Conservation (phyloP, 306 rosid genomes). For the Pueraria montana region DNA sequence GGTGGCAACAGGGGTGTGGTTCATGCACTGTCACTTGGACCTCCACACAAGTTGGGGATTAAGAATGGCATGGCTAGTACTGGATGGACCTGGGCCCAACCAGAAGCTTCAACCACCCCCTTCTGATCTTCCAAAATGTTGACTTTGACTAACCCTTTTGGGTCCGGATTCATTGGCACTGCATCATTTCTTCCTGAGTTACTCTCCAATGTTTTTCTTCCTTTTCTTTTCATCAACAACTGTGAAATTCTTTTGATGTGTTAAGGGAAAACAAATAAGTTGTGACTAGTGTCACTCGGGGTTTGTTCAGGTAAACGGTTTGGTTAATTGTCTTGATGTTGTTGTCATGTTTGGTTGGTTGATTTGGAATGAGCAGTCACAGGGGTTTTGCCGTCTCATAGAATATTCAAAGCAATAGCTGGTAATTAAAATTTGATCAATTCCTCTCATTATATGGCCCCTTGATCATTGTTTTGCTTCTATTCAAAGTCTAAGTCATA, state of each 20-base stretch:
- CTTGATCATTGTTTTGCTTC: slow-evolving; percentile 46
- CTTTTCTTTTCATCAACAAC: slow-evolving; percentile 26
- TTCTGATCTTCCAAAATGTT: slow-evolving; percentile 83
- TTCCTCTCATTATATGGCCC: neutral
- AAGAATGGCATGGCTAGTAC: slow-evolving; percentile 86
- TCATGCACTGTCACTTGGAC: slow-evolving; percentile 94
- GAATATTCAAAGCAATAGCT: slow-evolving; percentile 28
- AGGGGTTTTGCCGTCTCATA: slow-evolving; percentile 24
- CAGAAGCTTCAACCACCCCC: slow-evolving; percentile 91
- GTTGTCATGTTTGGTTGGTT: slow-evolving; percentile 54
- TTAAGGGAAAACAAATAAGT: slow-evolving; percentile 38
- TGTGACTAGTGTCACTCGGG: slow-evolving; percentile 32
- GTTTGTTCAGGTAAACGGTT: slow-evolving; percentile 22
- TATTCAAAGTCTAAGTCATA: slow-evolving; percentile 45
- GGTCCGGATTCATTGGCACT: slow-evolving; percentile 29
- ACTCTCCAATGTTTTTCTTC: slow-evolving; percentile 1
- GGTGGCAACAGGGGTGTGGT: slow-evolving; percentile 77
- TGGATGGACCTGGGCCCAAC: slow-evolving; percentile 68
- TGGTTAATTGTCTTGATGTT: slow-evolving; percentile 35
- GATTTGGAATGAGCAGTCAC: slow-evolving; percentile 43
- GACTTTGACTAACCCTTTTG: slow-evolving; percentile 51
- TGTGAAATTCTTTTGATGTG: slow-evolving; percentile 47
- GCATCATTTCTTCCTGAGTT: neutral
- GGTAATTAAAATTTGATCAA: slow-evolving; percentile 8
- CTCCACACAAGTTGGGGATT: slow-evolving; percentile 94